These are phyloP conservation scores for Nelumbo lutea DNA, from an alignment of 164 flowering plant species.

Conservation along the genomic window DNA sequence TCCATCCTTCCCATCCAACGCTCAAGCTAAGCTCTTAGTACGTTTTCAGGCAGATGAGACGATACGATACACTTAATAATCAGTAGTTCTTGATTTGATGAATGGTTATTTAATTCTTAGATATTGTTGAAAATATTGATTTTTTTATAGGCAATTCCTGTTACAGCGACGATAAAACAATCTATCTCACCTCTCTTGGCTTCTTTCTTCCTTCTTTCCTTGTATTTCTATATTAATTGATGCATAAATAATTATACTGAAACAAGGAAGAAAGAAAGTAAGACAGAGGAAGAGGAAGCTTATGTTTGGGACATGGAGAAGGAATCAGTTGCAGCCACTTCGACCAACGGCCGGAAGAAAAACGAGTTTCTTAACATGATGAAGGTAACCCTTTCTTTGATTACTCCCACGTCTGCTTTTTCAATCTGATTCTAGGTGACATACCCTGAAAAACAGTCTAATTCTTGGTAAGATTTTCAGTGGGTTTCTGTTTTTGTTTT, in stretches of 20 bases:
- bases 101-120: too few species aligned
- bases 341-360: conserved; percentile 13
- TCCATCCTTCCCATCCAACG: too few species aligned
- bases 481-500: neutral
- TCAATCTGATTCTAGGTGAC: neutral
- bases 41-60: too few species aligned
- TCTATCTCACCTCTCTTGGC: too few species aligned
- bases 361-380: conserved; percentile 20
- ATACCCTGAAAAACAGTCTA: neutral
- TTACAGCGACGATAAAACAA: too few species aligned
- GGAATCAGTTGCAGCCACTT: conserved; percentile 9
- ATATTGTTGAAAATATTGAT: too few species aligned
- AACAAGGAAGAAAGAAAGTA: neutral
- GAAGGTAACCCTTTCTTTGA: conserved; percentile 15
- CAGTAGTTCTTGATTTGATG: too few species aligned
- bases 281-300: neutral
- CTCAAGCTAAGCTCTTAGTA: too few species aligned
- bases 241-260: neutral
- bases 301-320: conserved; percentile 15
- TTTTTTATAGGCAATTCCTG: too few species aligned
- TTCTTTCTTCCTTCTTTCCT: neutral
- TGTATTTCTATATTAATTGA: neutral
- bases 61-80: too few species aligned
- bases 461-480: too few species aligned
- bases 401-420: too few species aligned